Conservation (phyloP, 371 early-diverging fungal genomes). For the Gilbertella persicaria region DNA sequence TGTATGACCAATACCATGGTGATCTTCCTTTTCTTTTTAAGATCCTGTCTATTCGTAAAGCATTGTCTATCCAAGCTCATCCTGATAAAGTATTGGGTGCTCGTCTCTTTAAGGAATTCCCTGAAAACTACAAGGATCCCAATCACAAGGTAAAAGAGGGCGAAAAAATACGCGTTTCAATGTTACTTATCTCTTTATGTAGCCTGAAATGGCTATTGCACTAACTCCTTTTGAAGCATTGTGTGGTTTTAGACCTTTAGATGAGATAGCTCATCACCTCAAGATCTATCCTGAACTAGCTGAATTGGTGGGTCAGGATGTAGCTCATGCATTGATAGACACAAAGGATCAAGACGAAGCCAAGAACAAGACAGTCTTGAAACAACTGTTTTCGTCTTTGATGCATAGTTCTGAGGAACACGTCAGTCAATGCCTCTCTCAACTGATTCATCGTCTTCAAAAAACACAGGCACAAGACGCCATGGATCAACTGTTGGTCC, state of each 20-base stretch:
- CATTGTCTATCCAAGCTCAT: conserved; percentile 97
- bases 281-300: conserved; percentile 76
- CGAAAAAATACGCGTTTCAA: neutral
- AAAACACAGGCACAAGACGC: conserved; percentile 17
- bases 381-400: conserved; percentile 66
- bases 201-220: conserved; percentile 98
- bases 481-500: conserved; percentile 66
- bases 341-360: conserved; percentile 29
- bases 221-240: conserved; percentile 94
- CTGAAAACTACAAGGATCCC: conserved; percentile 83
- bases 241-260: conserved; percentile 91
- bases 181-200: neutral
- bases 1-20: conserved; percentile 62
- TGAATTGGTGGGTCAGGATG: conserved; percentile 60
- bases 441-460: conserved; percentile 55
- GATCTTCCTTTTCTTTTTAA: conserved; percentile 97
- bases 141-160: conserved; percentile 46
- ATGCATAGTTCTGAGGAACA: conserved; percentile 62
- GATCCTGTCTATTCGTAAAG: conserved; percentile 92
- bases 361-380: conserved; percentile 61
- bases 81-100: conserved; percentile 90
- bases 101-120: conserved; percentile 68
- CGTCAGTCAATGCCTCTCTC: conserved; percentile 53
- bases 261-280: conserved; percentile 73
- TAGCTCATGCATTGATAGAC: conserved; percentile 34